A percentile compares a stretch with the other conserved stretches of the same genome.
These are phyloP conservation scores for Erythrobasidium yunnanense DNA, from an alignment of 768 basidiomycete species.

Conservation along the genomic window DNA sequence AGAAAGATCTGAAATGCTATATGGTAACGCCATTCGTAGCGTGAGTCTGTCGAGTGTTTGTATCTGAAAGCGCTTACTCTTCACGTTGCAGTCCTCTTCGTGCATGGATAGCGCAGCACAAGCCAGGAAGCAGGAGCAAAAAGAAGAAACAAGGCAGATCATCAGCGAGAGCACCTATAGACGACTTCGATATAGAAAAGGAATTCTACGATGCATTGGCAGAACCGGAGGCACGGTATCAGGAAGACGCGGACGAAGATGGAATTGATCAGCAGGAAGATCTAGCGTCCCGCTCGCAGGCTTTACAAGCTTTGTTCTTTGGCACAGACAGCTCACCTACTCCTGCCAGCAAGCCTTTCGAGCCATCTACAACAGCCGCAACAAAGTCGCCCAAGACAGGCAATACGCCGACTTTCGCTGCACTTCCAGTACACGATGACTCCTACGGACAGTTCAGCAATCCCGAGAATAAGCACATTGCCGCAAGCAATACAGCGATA, in stretches of 20 bases:
- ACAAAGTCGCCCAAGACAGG: not conserved
- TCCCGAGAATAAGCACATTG: not conserved
- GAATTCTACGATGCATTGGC: not conserved
- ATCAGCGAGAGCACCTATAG: conserved; percentile 2
- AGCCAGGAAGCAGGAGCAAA: conserved; percentile 21
- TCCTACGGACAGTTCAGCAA: not conserved
- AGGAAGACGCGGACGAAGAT: no score
- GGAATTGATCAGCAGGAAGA: no score
- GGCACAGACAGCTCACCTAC: conserved; percentile 3
- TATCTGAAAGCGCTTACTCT: not conserved
- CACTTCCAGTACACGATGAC: not conserved
- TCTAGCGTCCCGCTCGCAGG: no score
- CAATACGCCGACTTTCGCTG: not conserved
- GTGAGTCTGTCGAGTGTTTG: conserved; percentile 35
- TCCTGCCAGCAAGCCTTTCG: not conserved
- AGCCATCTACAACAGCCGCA: not conserved
- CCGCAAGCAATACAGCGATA: not conserved
- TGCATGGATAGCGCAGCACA: conserved; percentile 36
- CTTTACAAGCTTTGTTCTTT: conserved; percentile 35
- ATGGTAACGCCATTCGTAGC: conserved; percentile 83
- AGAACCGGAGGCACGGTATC: no score
- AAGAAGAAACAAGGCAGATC: not conserved
- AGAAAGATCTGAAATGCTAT: conserved; percentile 68
- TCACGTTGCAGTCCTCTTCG: conserved; percentile 30
- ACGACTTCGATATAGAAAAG: conserved; percentile 24